A percentile compares a stretch with the other conserved stretches of the same genome.
Conservation (phyloP, 352 stramenopile species). For the Phytophthora sansomeana region DNA sequence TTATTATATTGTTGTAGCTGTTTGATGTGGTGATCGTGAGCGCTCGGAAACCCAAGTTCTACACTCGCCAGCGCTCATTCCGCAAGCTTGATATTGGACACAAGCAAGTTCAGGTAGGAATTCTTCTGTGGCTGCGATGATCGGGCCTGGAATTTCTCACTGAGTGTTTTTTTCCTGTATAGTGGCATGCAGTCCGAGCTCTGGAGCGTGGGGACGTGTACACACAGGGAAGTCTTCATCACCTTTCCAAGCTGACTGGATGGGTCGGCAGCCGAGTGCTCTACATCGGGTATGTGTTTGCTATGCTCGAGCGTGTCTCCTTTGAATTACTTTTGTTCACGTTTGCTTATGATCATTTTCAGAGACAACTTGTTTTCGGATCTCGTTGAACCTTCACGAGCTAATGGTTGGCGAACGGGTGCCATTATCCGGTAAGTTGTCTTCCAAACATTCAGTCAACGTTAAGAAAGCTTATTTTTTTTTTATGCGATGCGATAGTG, state of each 20-base stretch:
- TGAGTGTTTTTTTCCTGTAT: background rate
- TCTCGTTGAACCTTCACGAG: conserved; percentile 93
- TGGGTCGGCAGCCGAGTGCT: conserved; percentile 86
- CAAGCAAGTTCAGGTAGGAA: conserved; percentile 66
- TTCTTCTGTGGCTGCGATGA: background rate
- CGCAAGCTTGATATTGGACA: conserved; percentile 68
- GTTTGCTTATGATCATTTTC: background rate
- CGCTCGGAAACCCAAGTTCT: conserved; percentile 94
- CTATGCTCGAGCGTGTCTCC: background rate
- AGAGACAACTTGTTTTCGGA: conserved; percentile 94
- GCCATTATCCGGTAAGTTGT: conserved; percentile 87
- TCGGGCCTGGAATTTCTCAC: background rate
- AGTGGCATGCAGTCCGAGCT: conserved; percentile 75
- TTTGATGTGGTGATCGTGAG: conserved; percentile 92
- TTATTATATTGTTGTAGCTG: conserved; percentile 46
- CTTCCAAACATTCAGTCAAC: background rate
- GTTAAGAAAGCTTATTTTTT: background rate
- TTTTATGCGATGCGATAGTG: conserved; percentile 37
- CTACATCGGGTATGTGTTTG: conserved; percentile 88
- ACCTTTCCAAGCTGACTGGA: conserved; percentile 68
- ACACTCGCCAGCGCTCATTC: conserved; percentile 86
- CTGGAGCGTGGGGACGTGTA: conserved; percentile 77
- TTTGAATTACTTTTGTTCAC: background rate
- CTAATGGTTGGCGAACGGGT: conserved; percentile 94
- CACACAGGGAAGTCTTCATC: conserved; percentile 78